Evolutionary conservation across 1,284 basidiomycete genomes (phyloP).

Genomic region (Tremellales sp.): DNA sequence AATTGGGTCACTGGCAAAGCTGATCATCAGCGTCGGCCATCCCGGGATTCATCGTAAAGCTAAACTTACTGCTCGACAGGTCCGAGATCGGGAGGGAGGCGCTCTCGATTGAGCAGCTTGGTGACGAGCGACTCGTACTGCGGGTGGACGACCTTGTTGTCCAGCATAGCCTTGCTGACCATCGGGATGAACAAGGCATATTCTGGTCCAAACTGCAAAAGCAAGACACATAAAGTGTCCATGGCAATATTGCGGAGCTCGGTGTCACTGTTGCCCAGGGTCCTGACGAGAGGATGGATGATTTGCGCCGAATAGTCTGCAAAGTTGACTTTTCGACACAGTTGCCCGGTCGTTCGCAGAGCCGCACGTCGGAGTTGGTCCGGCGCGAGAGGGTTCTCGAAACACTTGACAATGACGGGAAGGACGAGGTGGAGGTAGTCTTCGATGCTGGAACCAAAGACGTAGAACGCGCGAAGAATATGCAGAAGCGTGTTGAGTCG

Average conservation of each 20-base stretch:
- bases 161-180: conserved; percentile 76
- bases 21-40: conserved; percentile 1
- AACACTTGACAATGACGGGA: conserved; percentile 87
- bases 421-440: conserved; percentile 97
- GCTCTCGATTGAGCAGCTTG: conserved; percentile 88
- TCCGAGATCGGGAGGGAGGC: conserved; percentile 63
- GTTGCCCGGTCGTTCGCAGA: conserved; percentile 83
- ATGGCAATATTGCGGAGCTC: conserved; percentile 84
- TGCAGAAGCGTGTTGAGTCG: conserved; percentile 87
- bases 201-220: conserved; percentile 90
- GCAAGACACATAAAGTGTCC: conserved; percentile 88
- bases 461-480: conserved; percentile 70
- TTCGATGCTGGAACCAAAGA: conserved; percentile 94
- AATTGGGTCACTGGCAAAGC: conserved; percentile 33
- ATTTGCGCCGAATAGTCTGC: conserved; percentile 98
- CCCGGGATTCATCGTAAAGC: neutral
- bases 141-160: conserved; percentile 72
- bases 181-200: conserved; percentile 97
- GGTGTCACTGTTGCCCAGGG: conserved; percentile 69
- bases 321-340: conserved; percentile 93
- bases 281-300: conserved; percentile 89
- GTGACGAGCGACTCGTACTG: conserved; percentile 84
- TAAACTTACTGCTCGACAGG: conserved; percentile 47
- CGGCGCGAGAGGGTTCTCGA: conserved; percentile 77
- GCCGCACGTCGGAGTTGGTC: conserved; percentile 78